Evolutionary conservation across 179 eudicot genomes (phyloP), one percentile per base, ranked within the genome.

Genomic region (Drosera spatulata): DNA sequence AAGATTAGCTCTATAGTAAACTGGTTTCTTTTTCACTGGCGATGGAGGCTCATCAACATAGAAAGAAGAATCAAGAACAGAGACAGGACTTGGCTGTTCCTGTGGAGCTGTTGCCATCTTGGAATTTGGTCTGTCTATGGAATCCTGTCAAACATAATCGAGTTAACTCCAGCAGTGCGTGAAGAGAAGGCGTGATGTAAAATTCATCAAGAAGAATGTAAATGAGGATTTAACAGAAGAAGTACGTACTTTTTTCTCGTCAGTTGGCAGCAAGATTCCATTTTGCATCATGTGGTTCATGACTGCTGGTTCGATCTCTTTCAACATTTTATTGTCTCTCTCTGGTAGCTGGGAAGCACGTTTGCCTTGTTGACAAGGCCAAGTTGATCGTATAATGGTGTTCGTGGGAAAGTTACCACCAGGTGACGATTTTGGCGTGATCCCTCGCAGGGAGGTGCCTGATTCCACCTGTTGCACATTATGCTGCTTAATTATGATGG

Each of bases 51-150:
- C 77, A 39, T 77, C 80, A 2, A 38, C 77, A 44, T 50, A 77
- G 58, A 77, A 73, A 15, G 56, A 42, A 7, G 72, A 69, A 61
- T 77, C 80, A 39, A 77, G 77, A 60, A 77, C 80, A 39, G 77
- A 77, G 55, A 77, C 75, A 2, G 80, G 80, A 61, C 80, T 77
- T 57, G 80, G 77, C 55, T 77, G 80, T 68, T 77, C 80, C 58
- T 44, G 63, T 14, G 54, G 55, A 7, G 53, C 56, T 46, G 40
- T 62, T 47, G 49, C 14, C 22, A 71, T 63, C 13, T 66, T 69
- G 41, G 47, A 39, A 33, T 39, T 61, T 47, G 67, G 62, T 55
- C 55, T 60, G 2, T 63, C 68, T n/a, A 54, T 56, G 61, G 71
- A 62, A 55, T 37, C 54, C 80, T 76, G 69, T 49, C 1, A 12